Conservation (phyloP, 2,329 filamentous ascomycete genomes). For the Fusarium foetens region DNA sequence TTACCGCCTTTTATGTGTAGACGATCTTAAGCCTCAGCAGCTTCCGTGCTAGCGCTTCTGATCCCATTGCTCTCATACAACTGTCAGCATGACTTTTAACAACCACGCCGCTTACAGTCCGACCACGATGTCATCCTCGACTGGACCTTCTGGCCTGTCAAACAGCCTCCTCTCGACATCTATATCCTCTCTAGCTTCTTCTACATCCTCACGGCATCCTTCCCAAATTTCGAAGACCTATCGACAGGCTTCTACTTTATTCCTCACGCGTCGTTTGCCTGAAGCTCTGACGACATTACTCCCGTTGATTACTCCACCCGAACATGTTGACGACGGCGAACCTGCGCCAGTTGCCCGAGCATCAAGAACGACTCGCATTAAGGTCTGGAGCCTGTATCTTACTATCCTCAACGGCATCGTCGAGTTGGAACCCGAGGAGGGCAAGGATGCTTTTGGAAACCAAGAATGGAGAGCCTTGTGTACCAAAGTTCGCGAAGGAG, state of each 20-base stretch:
- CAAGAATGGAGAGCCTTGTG: constrained; percentile 86
- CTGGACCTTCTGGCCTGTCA: constrained; percentile 54
- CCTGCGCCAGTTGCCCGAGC: constrained; percentile 81
- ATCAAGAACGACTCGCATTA: constrained; percentile 85
- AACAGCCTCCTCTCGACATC: constrained; percentile 70
- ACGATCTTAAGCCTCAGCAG: constrained; percentile 8
- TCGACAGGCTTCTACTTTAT: constrained; percentile 92
- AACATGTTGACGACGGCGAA: constrained; percentile 61
- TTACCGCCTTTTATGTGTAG: constrained; percentile 30
- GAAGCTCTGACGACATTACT: constrained; percentile 88
- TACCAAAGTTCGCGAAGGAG: constrained; percentile 85
- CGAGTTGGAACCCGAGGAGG: constrained; percentile 89
- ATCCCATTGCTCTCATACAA: constrained; percentile 2
- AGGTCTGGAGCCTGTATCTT: constrained; percentile 97
- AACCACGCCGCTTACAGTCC: constrained; percentile 58
- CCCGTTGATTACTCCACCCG: constrained; percentile 76
- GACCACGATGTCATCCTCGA: constrained; percentile 50
- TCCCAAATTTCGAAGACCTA: constrained; percentile 90
- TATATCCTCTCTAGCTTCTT: constrained; percentile 74
- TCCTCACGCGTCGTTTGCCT: constrained; percentile 90
- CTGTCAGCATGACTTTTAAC: constrained; percentile 56
- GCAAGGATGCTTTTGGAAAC: constrained; percentile 86
- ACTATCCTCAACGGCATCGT: constrained; percentile 92
- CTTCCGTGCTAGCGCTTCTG: constrained; percentile 2
- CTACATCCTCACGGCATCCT: constrained; percentile 68